Evolutionary conservation across 139 green algal genomes (phyloP).

Genomic region (Chlorella sp.): DNA sequence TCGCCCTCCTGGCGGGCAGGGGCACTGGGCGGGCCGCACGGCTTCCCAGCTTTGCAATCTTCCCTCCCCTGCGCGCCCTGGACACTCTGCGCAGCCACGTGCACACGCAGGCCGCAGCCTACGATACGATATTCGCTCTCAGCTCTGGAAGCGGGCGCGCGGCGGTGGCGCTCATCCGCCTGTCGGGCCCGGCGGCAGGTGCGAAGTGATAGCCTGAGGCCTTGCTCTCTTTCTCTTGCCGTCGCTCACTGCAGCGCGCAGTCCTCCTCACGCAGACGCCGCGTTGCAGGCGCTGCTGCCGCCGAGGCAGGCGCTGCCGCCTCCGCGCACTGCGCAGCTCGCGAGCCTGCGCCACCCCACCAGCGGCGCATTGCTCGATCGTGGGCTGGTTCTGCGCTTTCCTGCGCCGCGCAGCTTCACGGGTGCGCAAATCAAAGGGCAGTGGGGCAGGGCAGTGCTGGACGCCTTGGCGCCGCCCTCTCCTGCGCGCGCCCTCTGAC

Average conservation of each 20-base stretch:
- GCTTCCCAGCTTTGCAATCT: too few species aligned
- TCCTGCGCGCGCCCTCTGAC: too few species aligned
- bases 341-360: conserved; percentile 22
- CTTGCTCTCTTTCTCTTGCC: neutral
- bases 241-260: neutral
- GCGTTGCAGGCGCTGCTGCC: conserved; percentile 27
- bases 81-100: too few species aligned
- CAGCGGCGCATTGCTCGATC: conserved; percentile 38
- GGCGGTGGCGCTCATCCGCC: conserved; percentile 53
- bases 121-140: conserved; percentile 57
- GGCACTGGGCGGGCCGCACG: too few species aligned
- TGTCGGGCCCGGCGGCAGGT: conserved; percentile 44
- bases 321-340: conserved; percentile 11
- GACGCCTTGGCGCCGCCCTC: too few species aligned
- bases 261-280: neutral
- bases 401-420: conserved; percentile 55
- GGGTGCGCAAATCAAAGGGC: conserved; percentile 28
- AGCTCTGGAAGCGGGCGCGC: conserved; percentile 32
- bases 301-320: neutral
- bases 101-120: too few species aligned
- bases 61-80: too few species aligned
- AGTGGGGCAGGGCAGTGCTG: too few species aligned
- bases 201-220: neutral
- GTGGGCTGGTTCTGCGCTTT: conserved; percentile 50
- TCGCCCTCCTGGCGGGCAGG: too few species aligned